Percentiles rank a stretch among this genome's conserved stretches.
Conservation (phyloP, 208 protist genomes). For the Trypanosoma congolense region DNA sequence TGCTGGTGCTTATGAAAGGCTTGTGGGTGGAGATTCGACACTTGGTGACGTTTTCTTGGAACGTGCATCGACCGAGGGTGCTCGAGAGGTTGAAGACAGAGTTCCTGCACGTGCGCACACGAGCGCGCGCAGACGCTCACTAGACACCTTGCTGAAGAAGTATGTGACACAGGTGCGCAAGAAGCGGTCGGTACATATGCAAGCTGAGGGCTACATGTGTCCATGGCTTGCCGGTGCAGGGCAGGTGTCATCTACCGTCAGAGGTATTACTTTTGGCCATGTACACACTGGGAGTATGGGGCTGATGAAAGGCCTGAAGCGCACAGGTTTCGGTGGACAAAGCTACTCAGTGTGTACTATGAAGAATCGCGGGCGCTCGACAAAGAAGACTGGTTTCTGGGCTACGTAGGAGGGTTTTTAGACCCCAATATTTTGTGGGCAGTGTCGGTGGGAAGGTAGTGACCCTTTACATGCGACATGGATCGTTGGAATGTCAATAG, state of each 20-base stretch:
- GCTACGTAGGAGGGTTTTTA: slow-evolving; percentile 59
- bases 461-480: too few species aligned
- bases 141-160: slow-evolving; percentile 60
- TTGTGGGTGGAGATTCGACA: slow-evolving; percentile 24
- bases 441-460: too few species aligned
- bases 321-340: slow-evolving; percentile 73
- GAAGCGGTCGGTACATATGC: slow-evolving; percentile 72
- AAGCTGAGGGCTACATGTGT: slow-evolving; percentile 88
- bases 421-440: too few species aligned
- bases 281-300: slow-evolving; percentile 28
- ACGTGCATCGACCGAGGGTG: slow-evolving; percentile 15
- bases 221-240: slow-evolving; percentile 65
- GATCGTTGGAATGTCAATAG: too few species aligned
- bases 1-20: slow-evolving; percentile 60
- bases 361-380: slow-evolving; percentile 65
- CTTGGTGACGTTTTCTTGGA: slow-evolving; percentile 46
- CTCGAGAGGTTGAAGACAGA: slow-evolving; percentile 30
- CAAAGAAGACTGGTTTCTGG: slow-evolving; percentile 81
- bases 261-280: slow-evolving; percentile 22
- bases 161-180: slow-evolving; percentile 68
- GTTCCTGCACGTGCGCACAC: slow-evolving; percentile 17
- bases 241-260: slow-evolving; percentile 29
- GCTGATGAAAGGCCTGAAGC: slow-evolving; percentile 67
- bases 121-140: slow-evolving; percentile 31
- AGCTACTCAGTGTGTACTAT: slow-evolving; percentile 79